Evolutionary conservation across 768 basidiomycete genomes (phyloP), one percentile per base, ranked within the genome.

Genomic region (Asterophora lycoperdoides): DNA sequence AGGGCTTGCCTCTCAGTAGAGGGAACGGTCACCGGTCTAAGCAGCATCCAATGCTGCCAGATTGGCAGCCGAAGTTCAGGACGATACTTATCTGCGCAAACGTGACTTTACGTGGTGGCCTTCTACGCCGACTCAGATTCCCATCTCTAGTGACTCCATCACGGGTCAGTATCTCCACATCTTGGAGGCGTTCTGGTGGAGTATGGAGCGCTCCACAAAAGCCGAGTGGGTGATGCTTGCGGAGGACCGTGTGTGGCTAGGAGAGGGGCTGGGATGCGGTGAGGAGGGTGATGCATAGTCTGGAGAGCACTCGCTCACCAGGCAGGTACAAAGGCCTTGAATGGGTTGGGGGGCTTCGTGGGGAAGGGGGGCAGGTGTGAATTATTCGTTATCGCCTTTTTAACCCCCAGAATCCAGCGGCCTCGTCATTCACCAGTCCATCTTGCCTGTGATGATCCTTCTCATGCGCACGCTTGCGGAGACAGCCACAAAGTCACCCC

Each of bases 181-280:
- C 28, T 62, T 70, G 7, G 73, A 75, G 39, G 71, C 71, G 4
- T 66, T 74, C 34, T 49, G 65, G 20, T 74, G 71, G 74, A 52
- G 58, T 49, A 29, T 41, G 29, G 59, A 59, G 36, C 48, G 51
- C 4, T 29, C 49, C 1, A 26, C 13, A n/a, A 49, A 52, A 32
- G 62, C 69, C 11, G 70, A 74, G 47, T 74, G 71, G 71, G 52
- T 74, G 4, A 73, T 73, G 67, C 58, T 74, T 10, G 59, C 70
- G 23, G 73, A 73, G 45, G 72, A 75, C 73, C 0, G 37, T 74
- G 15, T 74, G 71, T 26, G 67, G 63, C 13, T 62, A 63, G 5
- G 64, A 66, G 55, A 42, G 40, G 15, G 69, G 70, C 18, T 67
- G 65, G 64, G 41, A 60, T 7, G 68, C 64, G 0, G 35, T 74